Evolutionary conservation across 2,329 filamentous ascomycete species (phyloP).

Genomic region (Colletotrichum tabaci): DNA sequence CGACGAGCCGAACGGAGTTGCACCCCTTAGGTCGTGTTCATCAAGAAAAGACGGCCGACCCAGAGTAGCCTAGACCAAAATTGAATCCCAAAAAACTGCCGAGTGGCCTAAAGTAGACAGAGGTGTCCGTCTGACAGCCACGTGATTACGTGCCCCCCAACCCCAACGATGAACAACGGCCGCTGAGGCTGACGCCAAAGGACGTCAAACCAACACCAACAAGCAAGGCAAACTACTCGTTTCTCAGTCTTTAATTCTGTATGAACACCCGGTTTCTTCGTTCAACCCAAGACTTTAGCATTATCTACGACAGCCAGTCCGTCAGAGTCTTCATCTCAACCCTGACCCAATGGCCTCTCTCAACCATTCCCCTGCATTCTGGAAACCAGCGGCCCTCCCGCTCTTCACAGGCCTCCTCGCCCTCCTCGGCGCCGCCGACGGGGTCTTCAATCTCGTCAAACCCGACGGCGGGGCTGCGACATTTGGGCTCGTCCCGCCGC

Average conservation of each 20-base stretch:
- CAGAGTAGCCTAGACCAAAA: background rate
- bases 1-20: no score
- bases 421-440: conserved; percentile 33
- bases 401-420: conserved; percentile 36
- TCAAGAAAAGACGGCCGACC: no score
- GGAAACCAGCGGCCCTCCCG: conserved; percentile 34
- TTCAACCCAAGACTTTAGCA: no score
- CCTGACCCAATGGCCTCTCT: conserved; percentile 8
- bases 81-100: background rate
- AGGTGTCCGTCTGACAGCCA: background rate
- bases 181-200: accelerated
- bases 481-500: conserved; percentile 34
- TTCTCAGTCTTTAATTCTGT: background rate
- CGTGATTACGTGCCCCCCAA: background rate
- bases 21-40: no score
- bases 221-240: background rate
- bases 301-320: background rate
- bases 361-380: conserved; percentile 5
- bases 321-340: background rate
- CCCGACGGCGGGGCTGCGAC: conserved; percentile 34
- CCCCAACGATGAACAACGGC: background rate
- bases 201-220: background rate
- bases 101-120: background rate
- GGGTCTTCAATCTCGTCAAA: conserved; percentile 30
- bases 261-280: no score